phyloP scores from a whole-genome alignment of 805 yeast species.

The Monosporozyma aerobia region DNA sequence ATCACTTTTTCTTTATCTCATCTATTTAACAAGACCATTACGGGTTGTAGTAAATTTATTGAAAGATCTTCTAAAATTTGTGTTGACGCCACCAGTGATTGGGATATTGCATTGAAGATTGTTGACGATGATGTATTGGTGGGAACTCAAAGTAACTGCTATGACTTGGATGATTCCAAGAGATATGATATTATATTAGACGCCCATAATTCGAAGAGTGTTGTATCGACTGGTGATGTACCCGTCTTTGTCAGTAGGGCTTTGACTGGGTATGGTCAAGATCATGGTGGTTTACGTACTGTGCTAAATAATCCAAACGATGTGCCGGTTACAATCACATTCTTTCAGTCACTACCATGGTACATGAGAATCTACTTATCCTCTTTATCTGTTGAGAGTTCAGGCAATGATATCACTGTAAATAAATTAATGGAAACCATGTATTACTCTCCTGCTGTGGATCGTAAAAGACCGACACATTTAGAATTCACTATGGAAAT shows the following conservation, averaged over 20 bases:
- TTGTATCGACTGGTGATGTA: conserved; percentile 36
- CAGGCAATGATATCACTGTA: conserved; percentile 11
- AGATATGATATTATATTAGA: conserved; percentile 25
- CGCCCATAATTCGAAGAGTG: conserved; percentile 39
- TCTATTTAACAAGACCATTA: conserved; percentile 59
- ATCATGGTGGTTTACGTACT: conserved; percentile 78
- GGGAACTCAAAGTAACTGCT: conserved; percentile 32
- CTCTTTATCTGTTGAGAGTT: conserved; percentile 40
- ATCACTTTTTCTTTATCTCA: conserved; percentile 47
- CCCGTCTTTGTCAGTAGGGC: conserved; percentile 76
- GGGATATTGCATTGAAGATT: conserved; percentile 36
- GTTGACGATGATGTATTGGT: conserved; percentile 20
- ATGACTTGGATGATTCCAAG: conserved; percentile 23
- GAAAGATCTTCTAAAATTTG: conserved; percentile 31
- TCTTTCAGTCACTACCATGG: conserved; percentile 88
- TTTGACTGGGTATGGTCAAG: conserved; percentile 85
- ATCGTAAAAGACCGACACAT: conserved; percentile 74
- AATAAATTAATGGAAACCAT: conserved; percentile 40
- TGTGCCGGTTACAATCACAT: conserved; percentile 42
- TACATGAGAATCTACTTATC: conserved; percentile 76
- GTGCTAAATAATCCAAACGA: conserved; percentile 61
- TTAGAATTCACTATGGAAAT: conserved; percentile 57
- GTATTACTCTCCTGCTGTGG: conserved; percentile 67
- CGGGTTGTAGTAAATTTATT: conserved; percentile 57
- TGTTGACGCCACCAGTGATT: conserved; percentile 36